These are phyloP conservation scores for Lasiosphaeriaceae sp. DNA, from an alignment of 495 filamentous ascomycete species.

Conservation along the genomic window DNA sequence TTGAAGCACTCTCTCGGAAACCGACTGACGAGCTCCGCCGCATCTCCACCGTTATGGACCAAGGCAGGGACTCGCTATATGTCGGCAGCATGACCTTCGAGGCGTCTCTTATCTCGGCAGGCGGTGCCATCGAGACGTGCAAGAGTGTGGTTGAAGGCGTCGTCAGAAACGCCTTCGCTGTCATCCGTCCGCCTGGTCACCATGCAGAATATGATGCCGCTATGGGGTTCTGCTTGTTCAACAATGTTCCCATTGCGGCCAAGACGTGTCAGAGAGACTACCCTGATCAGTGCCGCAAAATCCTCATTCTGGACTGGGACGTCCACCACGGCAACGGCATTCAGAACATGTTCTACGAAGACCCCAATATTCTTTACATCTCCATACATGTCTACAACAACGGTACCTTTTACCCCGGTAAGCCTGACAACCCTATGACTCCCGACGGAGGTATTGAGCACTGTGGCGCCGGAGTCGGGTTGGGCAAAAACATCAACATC, in stretches of 20 bases:
- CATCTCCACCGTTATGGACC: constrained; percentile 52
- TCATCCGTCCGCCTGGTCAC: constrained; percentile 92
- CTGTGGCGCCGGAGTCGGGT: constrained; percentile 67
- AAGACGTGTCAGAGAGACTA: constrained; percentile 74
- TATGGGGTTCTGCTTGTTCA: constrained; percentile 95
- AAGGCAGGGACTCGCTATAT: constrained; percentile 79
- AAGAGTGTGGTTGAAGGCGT: constrained; percentile 71
- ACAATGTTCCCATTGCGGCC: constrained; percentile 91
- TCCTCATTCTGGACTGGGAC: constrained; percentile 94
- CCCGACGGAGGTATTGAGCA: constrained; percentile 69
- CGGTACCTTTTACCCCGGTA: constrained; percentile 82
- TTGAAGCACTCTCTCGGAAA: constrained; percentile 53
- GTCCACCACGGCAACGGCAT: constrained; percentile 88
- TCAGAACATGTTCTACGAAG: constrained; percentile 92
- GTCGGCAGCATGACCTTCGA: constrained; percentile 76
- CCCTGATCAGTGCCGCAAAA: constrained; percentile 74
- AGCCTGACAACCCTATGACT: constrained; percentile 53
- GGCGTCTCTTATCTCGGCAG: constrained; percentile 80
- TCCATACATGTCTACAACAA: constrained; percentile 86
- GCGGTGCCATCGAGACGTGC: constrained; percentile 93
- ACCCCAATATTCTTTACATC: constrained; percentile 94
- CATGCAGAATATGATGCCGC: constrained; percentile 81
- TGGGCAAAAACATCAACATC: constrained; percentile 92
- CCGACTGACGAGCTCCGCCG: constrained; percentile 59
- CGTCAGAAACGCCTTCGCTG: constrained; percentile 90